Base-by-base conservation (phyloP, 768 basidiomycete genomes). In the Agaricus subrufescens region DNA sequence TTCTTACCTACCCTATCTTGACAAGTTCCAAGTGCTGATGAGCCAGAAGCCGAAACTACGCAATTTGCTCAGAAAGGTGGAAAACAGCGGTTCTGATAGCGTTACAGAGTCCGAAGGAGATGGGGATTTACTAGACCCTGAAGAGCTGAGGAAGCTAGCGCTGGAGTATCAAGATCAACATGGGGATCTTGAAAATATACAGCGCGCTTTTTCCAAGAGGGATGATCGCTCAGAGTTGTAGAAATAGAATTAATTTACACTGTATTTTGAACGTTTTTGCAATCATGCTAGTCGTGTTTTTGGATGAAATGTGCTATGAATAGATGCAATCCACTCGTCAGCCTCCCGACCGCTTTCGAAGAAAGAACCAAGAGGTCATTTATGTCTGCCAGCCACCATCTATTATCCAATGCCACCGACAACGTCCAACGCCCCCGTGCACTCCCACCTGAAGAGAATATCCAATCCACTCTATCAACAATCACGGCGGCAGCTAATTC, bases 121-220 rank as follows among this genome's bases (percentile, higher is more conserved):
- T 58, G 64, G 73, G 19, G 82, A 83, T 46, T 55, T 85, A 39
- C 65, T 85, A 74, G 78, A 78, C 58, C 64, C 71, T 3, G 81
- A 85, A 34, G 84, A 83, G 14, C 58, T 86, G 56, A 61, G 67
- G 51, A 73, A 71, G 52, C 62, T 86, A 26, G 73, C 68, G 50
- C 61, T 62, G 8, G 75, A 78, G 8, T 75, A 84, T 62, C 71
- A 73, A 57, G 71, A 71, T 43, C 71, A 78, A 58, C 72, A 75
- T 61, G 74, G 73, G n/a, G 85, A 87, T 61, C 63, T 88, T 38
- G 74, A 80, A 63, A 71, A 64, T 51, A 82, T 87, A 47, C 74
- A 60, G 46, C 52, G 58, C 12, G 50, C 58, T 4, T 64, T 62
- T 58, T 50, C 52, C 15, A 45, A 9, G 47, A 42, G 40, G 34